These are phyloP conservation scores for Rhizopogon salebrosus DNA, from an alignment of 768 basidiomycete species.

Conservation along the genomic window DNA sequence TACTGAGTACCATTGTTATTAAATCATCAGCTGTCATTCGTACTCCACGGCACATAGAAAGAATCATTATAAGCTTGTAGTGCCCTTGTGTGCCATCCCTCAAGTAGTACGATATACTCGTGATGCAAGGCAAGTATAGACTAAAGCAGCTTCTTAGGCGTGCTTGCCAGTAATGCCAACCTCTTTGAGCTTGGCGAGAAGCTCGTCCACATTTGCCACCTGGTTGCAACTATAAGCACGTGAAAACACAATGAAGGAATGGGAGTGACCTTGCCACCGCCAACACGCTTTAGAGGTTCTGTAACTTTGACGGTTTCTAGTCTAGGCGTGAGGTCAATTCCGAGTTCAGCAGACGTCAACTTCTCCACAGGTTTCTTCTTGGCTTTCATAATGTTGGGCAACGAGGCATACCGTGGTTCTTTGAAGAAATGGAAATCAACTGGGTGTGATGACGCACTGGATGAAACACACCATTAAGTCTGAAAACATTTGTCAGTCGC, in stretches of 20 bases:
- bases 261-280: slow-evolving; percentile 73
- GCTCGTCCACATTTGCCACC: slow-evolving; percentile 84
- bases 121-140: background rate
- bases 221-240: slow-evolving; percentile 20
- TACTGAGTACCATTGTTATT: background rate
- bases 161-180: slow-evolving; percentile 50
- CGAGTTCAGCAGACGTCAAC: slow-evolving; percentile 71
- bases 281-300: slow-evolving; percentile 87
- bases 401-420: slow-evolving; percentile 97
- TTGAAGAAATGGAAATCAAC: slow-evolving; percentile 4
- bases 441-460: background rate
- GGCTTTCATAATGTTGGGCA: slow-evolving; percentile 99
- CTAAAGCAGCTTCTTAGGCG: slow-evolving; percentile 6
- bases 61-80: background rate
- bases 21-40: background rate
- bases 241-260: background rate
- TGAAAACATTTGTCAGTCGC: slow-evolving; percentile 20
- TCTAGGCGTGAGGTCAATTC: slow-evolving; percentile 76
- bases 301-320: slow-evolving; percentile 84
- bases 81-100: background rate
- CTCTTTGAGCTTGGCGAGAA: slow-evolving; percentile 84
- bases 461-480: slow-evolving; percentile 60
- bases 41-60: background rate
- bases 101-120: background rate
- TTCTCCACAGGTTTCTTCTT: slow-evolving; percentile 97